Evolutionary conservation across 768 basidiomycete genomes (phyloP).

Genomic region (Pholiota conissans): DNA sequence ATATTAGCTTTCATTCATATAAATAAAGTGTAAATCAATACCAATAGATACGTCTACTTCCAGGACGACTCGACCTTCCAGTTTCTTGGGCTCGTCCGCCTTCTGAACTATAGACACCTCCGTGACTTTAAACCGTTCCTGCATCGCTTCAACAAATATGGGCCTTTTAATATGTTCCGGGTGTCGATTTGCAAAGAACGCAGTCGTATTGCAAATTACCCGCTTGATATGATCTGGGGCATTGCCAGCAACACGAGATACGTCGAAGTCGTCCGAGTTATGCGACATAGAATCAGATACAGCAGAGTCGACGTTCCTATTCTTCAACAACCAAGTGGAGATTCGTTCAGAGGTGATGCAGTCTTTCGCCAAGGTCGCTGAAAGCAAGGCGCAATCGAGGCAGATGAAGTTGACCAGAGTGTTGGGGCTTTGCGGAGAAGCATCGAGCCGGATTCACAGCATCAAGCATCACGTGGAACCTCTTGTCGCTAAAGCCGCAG

Average conservation of each 20-base stretch:
- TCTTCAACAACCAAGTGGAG: neutral
- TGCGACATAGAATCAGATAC: neutral
- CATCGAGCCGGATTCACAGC: neutral
- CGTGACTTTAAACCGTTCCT: constrained; percentile 27
- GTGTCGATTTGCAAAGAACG: constrained; percentile 8
- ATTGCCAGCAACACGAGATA: constrained; percentile 18
- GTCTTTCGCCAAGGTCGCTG: neutral
- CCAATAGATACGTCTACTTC: constrained; percentile 39
- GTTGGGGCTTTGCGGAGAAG: too few species aligned
- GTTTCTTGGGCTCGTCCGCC: constrained; percentile 41
- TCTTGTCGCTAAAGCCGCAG: neutral
- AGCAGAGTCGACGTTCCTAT: neutral
- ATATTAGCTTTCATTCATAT: neutral
- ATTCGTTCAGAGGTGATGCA: neutral
- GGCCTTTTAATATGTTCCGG: constrained; percentile 2
- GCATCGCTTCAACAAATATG: constrained; percentile 21
- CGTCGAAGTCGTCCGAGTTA: constrained; percentile 1
- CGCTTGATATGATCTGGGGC: constrained; percentile 19
- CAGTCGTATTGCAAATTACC: constrained; percentile 13
- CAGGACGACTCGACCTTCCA: constrained; percentile 45
- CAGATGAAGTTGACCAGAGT: neutral
- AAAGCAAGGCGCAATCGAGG: neutral
- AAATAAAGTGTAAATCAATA: constrained; percentile 15
- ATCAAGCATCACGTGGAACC: neutral
- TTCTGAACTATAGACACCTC: constrained; percentile 45